Evolutionary conservation across 371 early-diverging fungal genomes (phyloP).

Genomic region (Apophysomyces ossiformis): DNA sequence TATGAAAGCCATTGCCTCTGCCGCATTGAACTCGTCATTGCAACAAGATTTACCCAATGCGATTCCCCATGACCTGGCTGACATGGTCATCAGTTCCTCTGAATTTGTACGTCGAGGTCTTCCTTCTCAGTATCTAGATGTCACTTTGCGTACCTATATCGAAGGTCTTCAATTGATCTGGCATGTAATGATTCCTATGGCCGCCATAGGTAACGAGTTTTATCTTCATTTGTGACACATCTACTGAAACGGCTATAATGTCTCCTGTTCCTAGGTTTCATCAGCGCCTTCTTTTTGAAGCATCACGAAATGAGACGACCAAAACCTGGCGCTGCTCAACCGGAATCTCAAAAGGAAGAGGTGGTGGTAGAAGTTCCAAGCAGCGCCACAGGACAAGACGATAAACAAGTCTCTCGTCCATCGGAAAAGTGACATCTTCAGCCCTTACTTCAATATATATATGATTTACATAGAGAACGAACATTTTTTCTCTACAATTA

Average conservation of each 20-base stretch:
- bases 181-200: conserved; percentile 43
- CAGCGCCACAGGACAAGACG: background rate
- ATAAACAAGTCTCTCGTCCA: background rate
- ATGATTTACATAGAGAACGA: conserved; percentile 1
- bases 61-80: conserved; percentile 33
- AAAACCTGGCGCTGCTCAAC: background rate
- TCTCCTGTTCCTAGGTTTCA: background rate
- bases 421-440: background rate
- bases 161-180: conserved; percentile 37
- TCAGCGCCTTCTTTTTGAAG: background rate
- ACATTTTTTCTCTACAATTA: conserved; percentile 1
- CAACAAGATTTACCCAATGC: conserved; percentile 25
- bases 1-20: conserved; percentile 40
- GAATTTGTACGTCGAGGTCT: conserved; percentile 45
- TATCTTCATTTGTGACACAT: background rate
- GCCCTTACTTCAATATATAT: background rate
- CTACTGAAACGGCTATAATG: background rate
- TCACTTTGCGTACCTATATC: conserved; percentile 30
- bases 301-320: background rate
- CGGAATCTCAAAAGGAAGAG: background rate
- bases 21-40: conserved; percentile 43
- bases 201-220: conserved; percentile 32
- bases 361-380: background rate
- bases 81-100: conserved; percentile 30
- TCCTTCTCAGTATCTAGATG: conserved; percentile 33